Conservation (phyloP, 768 basidiomycete species). For the Lyophyllum semitale region DNA sequence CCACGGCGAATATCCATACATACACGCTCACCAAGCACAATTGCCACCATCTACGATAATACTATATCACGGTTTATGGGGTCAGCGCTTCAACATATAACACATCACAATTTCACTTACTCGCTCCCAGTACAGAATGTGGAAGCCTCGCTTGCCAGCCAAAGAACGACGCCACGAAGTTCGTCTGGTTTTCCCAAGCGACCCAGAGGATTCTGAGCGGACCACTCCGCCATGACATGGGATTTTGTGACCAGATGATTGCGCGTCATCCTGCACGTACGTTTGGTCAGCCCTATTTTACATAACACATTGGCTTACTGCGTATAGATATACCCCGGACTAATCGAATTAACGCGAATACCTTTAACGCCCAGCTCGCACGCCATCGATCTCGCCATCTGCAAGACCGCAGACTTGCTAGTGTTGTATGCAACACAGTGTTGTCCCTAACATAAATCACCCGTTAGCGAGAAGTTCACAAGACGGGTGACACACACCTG, state of each 20-base stretch:
- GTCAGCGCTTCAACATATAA: background rate
- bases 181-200: constrained; percentile 70
- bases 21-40: background rate
- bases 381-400: constrained; percentile 78
- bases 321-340: constrained; percentile 74
- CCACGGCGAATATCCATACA: too few species aligned
- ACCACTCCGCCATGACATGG: constrained; percentile 56
- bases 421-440: constrained; percentile 74
- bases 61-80: background rate
- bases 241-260: constrained; percentile 57
- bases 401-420: constrained; percentile 74
- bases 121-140: constrained; percentile 10
- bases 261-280: constrained; percentile 54
- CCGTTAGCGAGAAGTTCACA: background rate
- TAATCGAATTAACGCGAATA: constrained; percentile 72
- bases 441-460: constrained; percentile 43
- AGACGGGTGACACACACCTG: constrained; percentile 33
- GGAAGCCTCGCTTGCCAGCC: constrained; percentile 4
- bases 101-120: background rate
- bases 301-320: too few species aligned
- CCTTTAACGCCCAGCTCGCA: constrained; percentile 68
- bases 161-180: constrained; percentile 52
- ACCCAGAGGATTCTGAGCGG: constrained; percentile 60
- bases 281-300: background rate
- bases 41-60: constrained; percentile 10